Evolutionary conservation across 2,329 filamentous ascomycete species (phyloP).

Genomic region (Cercospora sp.): DNA sequence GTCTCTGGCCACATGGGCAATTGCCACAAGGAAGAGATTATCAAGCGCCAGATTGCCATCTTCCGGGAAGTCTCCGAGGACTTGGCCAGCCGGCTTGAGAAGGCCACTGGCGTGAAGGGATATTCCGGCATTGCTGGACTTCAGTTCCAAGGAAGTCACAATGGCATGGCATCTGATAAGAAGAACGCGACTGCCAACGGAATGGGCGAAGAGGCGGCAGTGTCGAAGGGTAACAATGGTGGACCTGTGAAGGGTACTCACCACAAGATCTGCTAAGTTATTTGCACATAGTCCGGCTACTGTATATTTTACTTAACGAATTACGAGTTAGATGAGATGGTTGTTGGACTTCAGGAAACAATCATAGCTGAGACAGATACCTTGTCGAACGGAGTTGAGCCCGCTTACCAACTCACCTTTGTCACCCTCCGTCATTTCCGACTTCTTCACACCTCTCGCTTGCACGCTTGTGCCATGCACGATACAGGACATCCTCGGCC

Average conservation of each 20-base stretch:
- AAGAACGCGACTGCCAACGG: slow-evolving; percentile 55
- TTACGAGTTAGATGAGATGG: not conserved
- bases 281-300: not conserved
- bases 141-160: slow-evolving; percentile 62
- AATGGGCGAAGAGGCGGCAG: slow-evolving; percentile 34
- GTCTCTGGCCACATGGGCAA: slow-evolving; percentile 62
- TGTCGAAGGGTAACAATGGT: slow-evolving; percentile 25
- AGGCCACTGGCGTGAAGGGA: slow-evolving; percentile 62
- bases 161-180: slow-evolving; percentile 57
- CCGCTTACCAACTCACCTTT: not conserved
- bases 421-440: not conserved
- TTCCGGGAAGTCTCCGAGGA: slow-evolving; percentile 64
- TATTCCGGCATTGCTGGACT: slow-evolving; percentile 58
- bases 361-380: too few relatives aligned
- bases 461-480: not conserved
- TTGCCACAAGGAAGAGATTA: slow-evolving; percentile 59
- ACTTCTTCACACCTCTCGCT: not conserved
- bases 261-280: slow-evolving; percentile 16
- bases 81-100: slow-evolving; percentile 59
- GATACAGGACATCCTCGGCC: not conserved
- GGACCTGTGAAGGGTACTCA: slow-evolving; percentile 23
- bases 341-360: too few relatives aligned
- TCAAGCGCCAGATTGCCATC: slow-evolving; percentile 65
- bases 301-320: not conserved
- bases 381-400: not conserved